These are phyloP conservation scores for Sugiyamaella mastotermitis DNA, from an alignment of 805 yeast species.

Conservation along the genomic window DNA sequence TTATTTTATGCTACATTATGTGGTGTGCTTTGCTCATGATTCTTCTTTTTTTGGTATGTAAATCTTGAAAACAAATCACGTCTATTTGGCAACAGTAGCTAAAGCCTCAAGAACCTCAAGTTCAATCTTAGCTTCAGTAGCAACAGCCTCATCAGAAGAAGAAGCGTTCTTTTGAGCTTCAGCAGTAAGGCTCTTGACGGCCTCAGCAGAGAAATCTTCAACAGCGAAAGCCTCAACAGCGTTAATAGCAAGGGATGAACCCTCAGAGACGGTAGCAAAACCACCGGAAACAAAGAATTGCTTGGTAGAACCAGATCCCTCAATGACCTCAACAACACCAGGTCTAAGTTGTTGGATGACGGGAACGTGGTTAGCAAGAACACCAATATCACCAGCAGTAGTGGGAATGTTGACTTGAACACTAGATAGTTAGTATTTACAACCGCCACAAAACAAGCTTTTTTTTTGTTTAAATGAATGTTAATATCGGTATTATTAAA, in stretches of 20 bases:
- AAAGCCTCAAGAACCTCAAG: slow-evolving; percentile 94
- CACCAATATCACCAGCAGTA: slow-evolving; percentile 92
- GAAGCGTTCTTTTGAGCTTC: slow-evolving; percentile 91
- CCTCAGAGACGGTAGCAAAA: slow-evolving; percentile 93
- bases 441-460: too few relatives aligned
- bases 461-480: too few relatives aligned
- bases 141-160: slow-evolving; percentile 76
- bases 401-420: slow-evolving; percentile 93
- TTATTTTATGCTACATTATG: background rate
- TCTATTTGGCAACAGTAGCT: slow-evolving; percentile 69
- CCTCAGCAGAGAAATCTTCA: slow-evolving; percentile 74
- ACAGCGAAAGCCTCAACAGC: slow-evolving; percentile 94
- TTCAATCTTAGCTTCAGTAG: slow-evolving; percentile 93
- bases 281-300: slow-evolving; percentile 94
- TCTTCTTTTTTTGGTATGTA: too few relatives aligned
- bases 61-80: too few relatives aligned
- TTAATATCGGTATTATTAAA: background rate
- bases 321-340: slow-evolving; percentile 89
- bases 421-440: too few relatives aligned
- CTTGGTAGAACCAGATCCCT: slow-evolving; percentile 62
- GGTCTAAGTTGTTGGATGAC: slow-evolving; percentile 93
- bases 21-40: too few relatives aligned
- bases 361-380: slow-evolving; percentile 96
- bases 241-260: slow-evolving; percentile 80
- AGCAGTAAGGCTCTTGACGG: slow-evolving; percentile 72